Evolutionary conservation across 495 filamentous ascomycete species (phyloP).

Genomic region (Tetracladium marchalianum): DNA sequence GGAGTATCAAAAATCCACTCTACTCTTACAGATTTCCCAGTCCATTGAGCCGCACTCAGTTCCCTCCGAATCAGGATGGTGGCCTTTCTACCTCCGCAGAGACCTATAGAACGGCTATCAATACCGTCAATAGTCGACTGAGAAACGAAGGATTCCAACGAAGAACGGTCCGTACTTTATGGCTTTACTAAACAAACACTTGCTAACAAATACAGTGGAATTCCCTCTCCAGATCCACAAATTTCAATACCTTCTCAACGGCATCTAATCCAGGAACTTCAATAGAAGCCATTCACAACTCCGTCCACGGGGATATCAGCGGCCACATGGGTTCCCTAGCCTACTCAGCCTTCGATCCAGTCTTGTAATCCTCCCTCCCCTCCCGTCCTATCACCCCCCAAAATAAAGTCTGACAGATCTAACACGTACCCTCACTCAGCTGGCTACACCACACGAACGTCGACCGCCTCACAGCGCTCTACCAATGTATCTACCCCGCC

Average conservation of each 20-base stretch:
- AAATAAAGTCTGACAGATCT: too few species aligned
- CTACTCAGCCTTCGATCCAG: constrained; percentile 32
- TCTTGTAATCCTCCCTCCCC: constrained; percentile 31
- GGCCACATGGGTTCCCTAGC: constrained; percentile 31
- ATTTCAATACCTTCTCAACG: constrained; percentile 11
- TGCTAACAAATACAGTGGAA: constrained; percentile 1
- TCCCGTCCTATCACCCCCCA: too few species aligned
- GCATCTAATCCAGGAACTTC: constrained; percentile 14
- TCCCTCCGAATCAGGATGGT: constrained; percentile 3
- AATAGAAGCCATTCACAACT: constrained; percentile 31
- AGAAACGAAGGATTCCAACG: background rate
- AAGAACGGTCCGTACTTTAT: background rate
- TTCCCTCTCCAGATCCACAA: constrained; percentile 6
- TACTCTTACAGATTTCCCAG: constrained; percentile 24
- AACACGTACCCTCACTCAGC: constrained; percentile 4
- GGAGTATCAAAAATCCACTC: constrained; percentile 28
- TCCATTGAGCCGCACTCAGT: constrained; percentile 7
- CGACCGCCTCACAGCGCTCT: constrained; percentile 32
- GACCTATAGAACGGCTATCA: background rate
- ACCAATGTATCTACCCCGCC: constrained; percentile 27
- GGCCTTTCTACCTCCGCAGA: background rate
- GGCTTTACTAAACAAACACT: background rate
- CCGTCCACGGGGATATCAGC: constrained; percentile 31
- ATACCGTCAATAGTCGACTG: background rate
- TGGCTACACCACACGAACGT: constrained; percentile 26